These are phyloP conservation scores for Naganishia cerealis DNA, from an alignment of 1,284 basidiomycete genomes.

Conservation along the genomic window DNA sequence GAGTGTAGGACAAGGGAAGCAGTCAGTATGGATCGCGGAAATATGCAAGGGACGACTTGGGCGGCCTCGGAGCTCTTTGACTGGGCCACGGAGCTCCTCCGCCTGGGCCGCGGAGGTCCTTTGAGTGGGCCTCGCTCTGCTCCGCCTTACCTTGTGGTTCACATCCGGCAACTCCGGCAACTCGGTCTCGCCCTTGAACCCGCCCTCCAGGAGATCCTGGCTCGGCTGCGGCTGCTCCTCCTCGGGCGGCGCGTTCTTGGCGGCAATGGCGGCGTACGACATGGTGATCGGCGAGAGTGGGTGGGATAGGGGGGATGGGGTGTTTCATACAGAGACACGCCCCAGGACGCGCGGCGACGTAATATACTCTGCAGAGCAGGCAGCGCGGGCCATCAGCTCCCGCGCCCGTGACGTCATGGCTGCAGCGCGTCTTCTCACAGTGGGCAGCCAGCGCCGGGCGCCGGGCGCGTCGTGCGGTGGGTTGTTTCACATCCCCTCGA, in stretches of 20 bases:
- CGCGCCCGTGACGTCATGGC: slow-evolving; percentile 13
- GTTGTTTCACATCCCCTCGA: background rate
- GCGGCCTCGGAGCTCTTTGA: no score
- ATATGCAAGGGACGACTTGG: no score
- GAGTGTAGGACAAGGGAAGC: background rate
- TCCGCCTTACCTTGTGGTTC: slow-evolving; percentile 42
- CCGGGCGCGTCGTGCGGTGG: no score
- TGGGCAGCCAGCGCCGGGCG: no score
- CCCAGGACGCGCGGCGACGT: background rate
- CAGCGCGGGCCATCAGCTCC: background rate
- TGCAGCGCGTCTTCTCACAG: background rate
- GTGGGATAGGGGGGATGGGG: background rate
- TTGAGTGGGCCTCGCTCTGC: no score
- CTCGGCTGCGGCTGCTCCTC: slow-evolving; percentile 50
- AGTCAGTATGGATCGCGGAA: background rate
- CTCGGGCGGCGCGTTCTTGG: slow-evolving; percentile 49
- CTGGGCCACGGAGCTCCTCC: no score
- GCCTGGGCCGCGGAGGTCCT: no score
- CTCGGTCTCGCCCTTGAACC: slow-evolving; percentile 44
- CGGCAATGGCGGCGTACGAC: slow-evolving; percentile 50
- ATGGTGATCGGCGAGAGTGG: slow-evolving; percentile 36
- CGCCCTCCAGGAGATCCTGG: slow-evolving; percentile 48
- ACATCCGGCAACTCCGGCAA: slow-evolving; percentile 34
- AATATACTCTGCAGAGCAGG: slow-evolving; percentile 2
- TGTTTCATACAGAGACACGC: background rate